Evolutionary conservation across 768 basidiomycete genomes (phyloP).

Genomic region (Mycena epipterygia): DNA sequence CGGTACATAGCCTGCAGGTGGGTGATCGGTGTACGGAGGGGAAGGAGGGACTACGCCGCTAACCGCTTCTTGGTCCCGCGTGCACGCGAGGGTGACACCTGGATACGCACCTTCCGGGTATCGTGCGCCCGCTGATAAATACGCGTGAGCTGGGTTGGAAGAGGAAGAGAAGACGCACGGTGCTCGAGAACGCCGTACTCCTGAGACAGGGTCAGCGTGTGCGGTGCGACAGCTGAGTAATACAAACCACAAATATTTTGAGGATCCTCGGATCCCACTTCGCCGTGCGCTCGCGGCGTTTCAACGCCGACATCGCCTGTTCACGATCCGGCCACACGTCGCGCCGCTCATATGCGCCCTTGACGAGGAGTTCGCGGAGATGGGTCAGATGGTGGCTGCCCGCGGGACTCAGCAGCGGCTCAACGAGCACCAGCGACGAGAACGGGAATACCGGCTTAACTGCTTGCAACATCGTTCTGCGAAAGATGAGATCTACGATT

Average conservation of each 20-base stretch:
- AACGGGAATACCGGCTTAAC: conserved; percentile 62
- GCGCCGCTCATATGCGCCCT: conserved; percentile 62
- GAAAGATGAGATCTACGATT: background rate
- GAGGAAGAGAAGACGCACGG: conserved; percentile 44
- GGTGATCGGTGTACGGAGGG: conserved; percentile 5
- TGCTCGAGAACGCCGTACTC: conserved; percentile 60
- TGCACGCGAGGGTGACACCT: conserved; percentile 68
- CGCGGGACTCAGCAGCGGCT: conserved; percentile 72
- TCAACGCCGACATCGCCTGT: conserved; percentile 55
- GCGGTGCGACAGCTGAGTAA: conserved; percentile 2
- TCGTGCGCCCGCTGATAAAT: conserved; percentile 28
- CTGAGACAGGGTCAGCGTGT: conserved; percentile 43
- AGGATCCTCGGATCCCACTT: conserved; percentile 71
- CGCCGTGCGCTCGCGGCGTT: conserved; percentile 46
- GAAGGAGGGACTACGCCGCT: conserved; percentile 35
- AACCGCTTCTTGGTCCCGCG: conserved; percentile 74
- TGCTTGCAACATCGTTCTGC: conserved; percentile 67
- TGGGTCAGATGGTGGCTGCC: conserved; percentile 57
- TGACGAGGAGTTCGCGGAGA: conserved; percentile 59
- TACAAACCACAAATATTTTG: conserved; percentile 66
- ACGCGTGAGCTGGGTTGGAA: background rate
- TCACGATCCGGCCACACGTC: conserved; percentile 66
- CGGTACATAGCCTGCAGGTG: conserved; percentile 70
- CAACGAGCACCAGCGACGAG: conserved; percentile 68
- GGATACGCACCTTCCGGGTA: conserved; percentile 46